Conservation (phyloP, 768 basidiomycete genomes). For the Boletus sp. region DNA sequence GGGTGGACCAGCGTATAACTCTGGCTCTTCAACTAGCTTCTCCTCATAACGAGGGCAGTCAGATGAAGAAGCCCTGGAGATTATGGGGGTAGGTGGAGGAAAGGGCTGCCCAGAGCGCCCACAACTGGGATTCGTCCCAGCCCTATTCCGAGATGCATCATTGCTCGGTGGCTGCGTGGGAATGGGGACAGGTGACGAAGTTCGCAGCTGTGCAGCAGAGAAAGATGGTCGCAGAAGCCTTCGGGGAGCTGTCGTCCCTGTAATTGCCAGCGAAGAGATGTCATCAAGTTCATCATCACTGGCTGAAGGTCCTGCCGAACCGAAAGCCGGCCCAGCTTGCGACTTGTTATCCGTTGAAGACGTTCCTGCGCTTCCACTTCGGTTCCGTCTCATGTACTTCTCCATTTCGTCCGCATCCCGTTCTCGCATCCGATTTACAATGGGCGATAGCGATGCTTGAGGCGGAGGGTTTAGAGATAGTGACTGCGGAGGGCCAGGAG, state of each 20-base stretch:
- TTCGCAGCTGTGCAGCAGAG: conserved; percentile 76
- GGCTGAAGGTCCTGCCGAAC: conserved; percentile 50
- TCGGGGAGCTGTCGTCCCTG: conserved; percentile 59
- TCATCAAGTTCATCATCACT: conserved; percentile 56
- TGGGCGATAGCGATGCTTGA: conserved; percentile 62
- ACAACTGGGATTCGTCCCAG: conserved; percentile 64
- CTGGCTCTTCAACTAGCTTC: conserved; percentile 44
- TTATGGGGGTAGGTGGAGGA: conserved; percentile 41
- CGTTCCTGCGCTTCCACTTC: conserved; percentile 76
- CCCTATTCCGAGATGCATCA: conserved; percentile 49
- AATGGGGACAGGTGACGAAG: conserved; percentile 35
- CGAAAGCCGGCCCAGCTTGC: conserved; percentile 47
- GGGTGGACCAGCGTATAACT: conserved; percentile 61
- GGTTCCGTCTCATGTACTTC: conserved; percentile 77
- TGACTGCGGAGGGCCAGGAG: conserved; percentile 37
- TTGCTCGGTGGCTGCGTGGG: conserved; percentile 40
- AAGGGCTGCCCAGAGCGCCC: conserved; percentile 42
- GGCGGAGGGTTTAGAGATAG: conserved; percentile 36
- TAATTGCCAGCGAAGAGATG: conserved; percentile 44
- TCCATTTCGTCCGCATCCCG: conserved; percentile 86
- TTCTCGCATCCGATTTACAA: conserved; percentile 78
- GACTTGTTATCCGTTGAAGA: conserved; percentile 72
- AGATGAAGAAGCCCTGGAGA: conserved; percentile 56
- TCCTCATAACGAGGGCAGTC: conserved; percentile 43
- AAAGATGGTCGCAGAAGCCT: conserved; percentile 64